Evolutionary conservation across 257 asterid species (phyloP), one percentile per base, ranked within the genome.

Genomic region (Handroanthus guayacan): DNA sequence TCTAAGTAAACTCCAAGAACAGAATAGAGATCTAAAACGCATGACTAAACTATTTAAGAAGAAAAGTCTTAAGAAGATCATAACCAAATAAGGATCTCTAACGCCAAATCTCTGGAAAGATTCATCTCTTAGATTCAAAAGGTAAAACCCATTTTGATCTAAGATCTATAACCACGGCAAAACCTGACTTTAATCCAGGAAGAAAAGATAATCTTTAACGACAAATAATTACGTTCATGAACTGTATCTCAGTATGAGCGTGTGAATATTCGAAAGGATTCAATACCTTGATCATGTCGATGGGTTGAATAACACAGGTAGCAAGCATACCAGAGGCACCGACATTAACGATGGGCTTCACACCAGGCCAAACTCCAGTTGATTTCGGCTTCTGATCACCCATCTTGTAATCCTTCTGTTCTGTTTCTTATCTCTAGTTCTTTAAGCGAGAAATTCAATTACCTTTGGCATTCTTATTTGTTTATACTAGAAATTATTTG

Each of bases 261-360:
- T 62, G 55, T 48, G 25, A 13, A 55, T 16, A n/a, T 9, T 9
- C 34, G 34, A 9, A 36, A 71, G 5, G 44, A 54, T 10, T 31
- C 6, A 71, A 62, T 65, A 95, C 99, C 99, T 95, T 95, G 81
- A 95, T 85, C 99, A 95, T 95, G 78, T 95, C 99, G 79, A 95
- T 83, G 58, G 99, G 99, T 55, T 95, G 99, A 79, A 95, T 89
- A 77, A 91, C 97, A 71, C 97, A 92, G 54, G 99, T 95, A 11
- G 98, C 98, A 36, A 92, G 97, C 99, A 95, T 95, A 48, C 99
- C 99, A 31, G 99, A 89, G 58, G 87, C 82, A 18, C 99, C 98
- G 50, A 98, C 98, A 81, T 95, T 95, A 14, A 89, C 80, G 78
- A 95, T 92, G 5, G 99, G 98, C 91, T 92, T 92, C 36, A 92